Evolutionary conservation across 2,329 filamentous ascomycete genomes (phyloP).

Genomic region (Calonectria hongkongensis): DNA sequence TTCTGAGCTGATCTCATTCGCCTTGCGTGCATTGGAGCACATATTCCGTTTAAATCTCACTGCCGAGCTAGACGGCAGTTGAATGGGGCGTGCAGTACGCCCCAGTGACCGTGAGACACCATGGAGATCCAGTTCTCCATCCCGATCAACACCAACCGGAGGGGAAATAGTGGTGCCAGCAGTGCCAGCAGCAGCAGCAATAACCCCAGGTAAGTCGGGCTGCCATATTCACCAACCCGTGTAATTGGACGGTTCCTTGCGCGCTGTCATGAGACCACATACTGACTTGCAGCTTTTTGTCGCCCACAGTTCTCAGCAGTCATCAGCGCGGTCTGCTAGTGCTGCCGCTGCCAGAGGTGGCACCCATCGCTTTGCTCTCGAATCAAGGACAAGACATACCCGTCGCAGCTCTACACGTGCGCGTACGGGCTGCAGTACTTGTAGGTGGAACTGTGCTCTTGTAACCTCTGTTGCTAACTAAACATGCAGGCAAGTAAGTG

Average conservation of each 20-base stretch:
- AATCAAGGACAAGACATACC: conserved; percentile 61
- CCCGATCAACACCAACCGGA: conserved; percentile 51
- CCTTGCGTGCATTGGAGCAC: conserved; percentile 3
- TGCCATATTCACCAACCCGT: neutral
- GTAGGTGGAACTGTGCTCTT: conserved; percentile 53
- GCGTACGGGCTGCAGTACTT: conserved; percentile 62
- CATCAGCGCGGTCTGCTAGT: conserved; percentile 45
- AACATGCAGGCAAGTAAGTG: conserved; percentile 59
- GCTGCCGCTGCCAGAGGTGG: conserved; percentile 50
- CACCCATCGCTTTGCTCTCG: conserved; percentile 62
- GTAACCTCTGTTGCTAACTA: conserved; percentile 33
- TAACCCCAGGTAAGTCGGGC: conserved; percentile 52
- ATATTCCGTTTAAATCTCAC: conserved; percentile 11
- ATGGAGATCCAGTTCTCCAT: conserved; percentile 65
- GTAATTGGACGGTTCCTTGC: conserved; percentile 12
- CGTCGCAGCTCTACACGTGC: conserved; percentile 62
- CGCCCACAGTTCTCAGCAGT: conserved; percentile 44
- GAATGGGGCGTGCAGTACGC: conserved; percentile 36
- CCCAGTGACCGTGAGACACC: conserved; percentile 23
- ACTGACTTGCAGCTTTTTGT: conserved; percentile 38
- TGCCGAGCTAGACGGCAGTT: conserved; percentile 34
- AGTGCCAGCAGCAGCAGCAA: conserved; percentile 34
- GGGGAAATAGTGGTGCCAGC: conserved; percentile 32
- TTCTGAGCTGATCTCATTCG: conserved; percentile 17
- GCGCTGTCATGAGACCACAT: neutral